Conservation (phyloP, 352 stramenopile genomes). For the Globisporangium carolinianum region DNA sequence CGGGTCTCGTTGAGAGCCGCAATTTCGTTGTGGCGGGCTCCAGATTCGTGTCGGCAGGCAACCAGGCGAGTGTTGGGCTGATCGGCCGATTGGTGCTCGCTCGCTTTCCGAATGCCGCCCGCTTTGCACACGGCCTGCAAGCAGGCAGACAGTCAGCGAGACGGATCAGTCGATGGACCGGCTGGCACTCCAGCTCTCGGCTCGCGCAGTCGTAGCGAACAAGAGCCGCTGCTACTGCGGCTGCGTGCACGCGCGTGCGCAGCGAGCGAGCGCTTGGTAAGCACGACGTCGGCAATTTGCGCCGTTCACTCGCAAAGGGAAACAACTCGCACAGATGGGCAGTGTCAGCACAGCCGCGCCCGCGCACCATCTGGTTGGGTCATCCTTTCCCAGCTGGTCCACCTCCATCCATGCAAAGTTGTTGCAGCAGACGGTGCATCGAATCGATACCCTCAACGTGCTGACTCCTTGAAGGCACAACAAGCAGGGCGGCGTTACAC, state of each 20-base stretch:
- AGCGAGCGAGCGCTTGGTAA: conserved; percentile 3
- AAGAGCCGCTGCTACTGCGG: background rate
- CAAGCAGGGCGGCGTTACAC: background rate
- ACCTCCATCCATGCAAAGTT: conserved; percentile 9
- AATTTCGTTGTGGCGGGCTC: conserved; percentile 14
- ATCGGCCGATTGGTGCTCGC: background rate
- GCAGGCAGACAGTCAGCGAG: conserved; percentile 5
- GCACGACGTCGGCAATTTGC: too few species aligned
- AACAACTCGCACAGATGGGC: conserved; percentile 10
- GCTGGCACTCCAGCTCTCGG: conserved; percentile 9
- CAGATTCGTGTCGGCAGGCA: too few species aligned
- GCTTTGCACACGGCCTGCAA: too few species aligned
- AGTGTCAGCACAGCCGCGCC: conserved; percentile 3
- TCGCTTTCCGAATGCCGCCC: background rate
- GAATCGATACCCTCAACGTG: background rate
- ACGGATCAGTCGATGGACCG: conserved; percentile 5
- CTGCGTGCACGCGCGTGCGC: background rate
- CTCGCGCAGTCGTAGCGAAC: conserved; percentile 2
- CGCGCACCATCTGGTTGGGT: conserved; percentile 13
- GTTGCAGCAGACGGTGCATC: background rate
- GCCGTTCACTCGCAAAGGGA: too few species aligned
- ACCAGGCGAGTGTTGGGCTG: background rate
- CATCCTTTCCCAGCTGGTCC: conserved; percentile 16
- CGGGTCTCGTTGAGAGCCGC: conserved; percentile 6
- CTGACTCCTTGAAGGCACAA: conserved; percentile 13